Percentiles rank a stretch among this genome's conserved stretches.
These are phyloP conservation scores for Globomyces pollinis-pini DNA, from an alignment of 192 early-diverging fungal species.

Conservation along the genomic window DNA sequence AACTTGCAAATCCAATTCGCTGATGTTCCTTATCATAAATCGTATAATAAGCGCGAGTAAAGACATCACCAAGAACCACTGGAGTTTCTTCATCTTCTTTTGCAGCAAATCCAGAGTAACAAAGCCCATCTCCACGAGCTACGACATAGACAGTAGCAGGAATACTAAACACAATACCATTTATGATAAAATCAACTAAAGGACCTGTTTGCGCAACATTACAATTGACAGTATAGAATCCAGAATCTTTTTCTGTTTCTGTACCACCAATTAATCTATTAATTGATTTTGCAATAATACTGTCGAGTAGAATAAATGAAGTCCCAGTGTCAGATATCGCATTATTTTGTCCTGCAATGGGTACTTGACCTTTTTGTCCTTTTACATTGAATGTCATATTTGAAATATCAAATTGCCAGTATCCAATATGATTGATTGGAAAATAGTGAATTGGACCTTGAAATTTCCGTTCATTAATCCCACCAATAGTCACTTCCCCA, in stretches of 20 bases:
- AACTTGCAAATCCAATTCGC: slow-evolving; percentile 33
- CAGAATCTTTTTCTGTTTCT: not conserved
- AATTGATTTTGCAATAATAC: slow-evolving; percentile 7
- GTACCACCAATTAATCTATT: slow-evolving; percentile 11
- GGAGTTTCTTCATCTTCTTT: too few species aligned
- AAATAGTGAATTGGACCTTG: slow-evolving; percentile 33
- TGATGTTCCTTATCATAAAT: slow-evolving; percentile 37
- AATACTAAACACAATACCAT: not conserved
- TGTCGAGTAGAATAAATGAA: slow-evolving; percentile 5
- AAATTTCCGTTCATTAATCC: slow-evolving; percentile 16
- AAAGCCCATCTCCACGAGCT: slow-evolving; percentile 8
- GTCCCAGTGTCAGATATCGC: slow-evolving; percentile 10
- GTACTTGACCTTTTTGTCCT: not conserved
- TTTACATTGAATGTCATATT: slow-evolving; percentile 6
- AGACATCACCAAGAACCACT: slow-evolving; percentile 51
- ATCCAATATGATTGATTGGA: slow-evolving; percentile 13
- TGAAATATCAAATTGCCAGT: slow-evolving; percentile 20
- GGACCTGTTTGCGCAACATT: slow-evolving; percentile 6
- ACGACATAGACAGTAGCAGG: slow-evolving; percentile 15
- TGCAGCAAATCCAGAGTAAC: too few species aligned
- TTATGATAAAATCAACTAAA: not conserved
- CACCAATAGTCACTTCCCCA: slow-evolving; percentile 13
- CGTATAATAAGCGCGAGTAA: slow-evolving; percentile 43
- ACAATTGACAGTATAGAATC: slow-evolving; percentile 7
- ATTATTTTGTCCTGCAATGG: not conserved